phyloP scores from a whole-genome alignment of 2,329 filamentous ascomycete species.

The Fusarium papillatum region DNA sequence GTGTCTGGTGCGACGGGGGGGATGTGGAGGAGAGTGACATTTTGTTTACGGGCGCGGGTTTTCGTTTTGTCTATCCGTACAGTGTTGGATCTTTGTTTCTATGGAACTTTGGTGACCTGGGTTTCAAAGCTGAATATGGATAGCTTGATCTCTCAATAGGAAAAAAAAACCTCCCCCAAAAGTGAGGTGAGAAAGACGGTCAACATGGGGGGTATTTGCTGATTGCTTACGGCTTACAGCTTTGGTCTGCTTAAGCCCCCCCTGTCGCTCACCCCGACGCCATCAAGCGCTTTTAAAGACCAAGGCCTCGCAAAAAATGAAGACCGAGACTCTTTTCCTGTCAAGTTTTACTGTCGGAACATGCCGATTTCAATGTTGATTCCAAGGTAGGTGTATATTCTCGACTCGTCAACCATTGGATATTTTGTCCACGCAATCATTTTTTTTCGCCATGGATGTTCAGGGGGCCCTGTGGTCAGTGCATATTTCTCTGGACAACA shows the following conservation, averaged over 20 bases:
- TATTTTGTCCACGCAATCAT: background rate
- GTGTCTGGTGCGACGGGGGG: constrained; percentile 1
- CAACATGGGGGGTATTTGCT: background rate
- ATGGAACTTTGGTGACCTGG: background rate
- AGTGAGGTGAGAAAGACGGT: constrained; percentile 3
- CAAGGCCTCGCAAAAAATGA: background rate
- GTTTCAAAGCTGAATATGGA: background rate
- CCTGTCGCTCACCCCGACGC: constrained; percentile 5
- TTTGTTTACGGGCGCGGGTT: background rate
- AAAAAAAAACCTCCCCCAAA: background rate
- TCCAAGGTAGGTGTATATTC: background rate
- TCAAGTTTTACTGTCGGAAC: background rate
- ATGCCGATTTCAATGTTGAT: background rate
- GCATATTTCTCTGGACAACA: background rate
- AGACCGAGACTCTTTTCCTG: background rate
- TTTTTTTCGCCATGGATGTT: background rate
- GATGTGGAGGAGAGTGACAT: constrained; percentile 6
- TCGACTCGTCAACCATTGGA: background rate
- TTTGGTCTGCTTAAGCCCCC: background rate
- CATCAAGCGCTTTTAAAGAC: background rate
- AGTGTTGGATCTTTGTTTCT: background rate
- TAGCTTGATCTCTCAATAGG: background rate
- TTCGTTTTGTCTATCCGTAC: background rate
- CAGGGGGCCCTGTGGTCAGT: background rate
- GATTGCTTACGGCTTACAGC: constrained; percentile 3